Percentiles rank a stretch among this genome's conserved stretches.
Evolutionary conservation across 148 eudicot genomes (phyloP).

Genomic region (Pharnaceum exiguum): DNA sequence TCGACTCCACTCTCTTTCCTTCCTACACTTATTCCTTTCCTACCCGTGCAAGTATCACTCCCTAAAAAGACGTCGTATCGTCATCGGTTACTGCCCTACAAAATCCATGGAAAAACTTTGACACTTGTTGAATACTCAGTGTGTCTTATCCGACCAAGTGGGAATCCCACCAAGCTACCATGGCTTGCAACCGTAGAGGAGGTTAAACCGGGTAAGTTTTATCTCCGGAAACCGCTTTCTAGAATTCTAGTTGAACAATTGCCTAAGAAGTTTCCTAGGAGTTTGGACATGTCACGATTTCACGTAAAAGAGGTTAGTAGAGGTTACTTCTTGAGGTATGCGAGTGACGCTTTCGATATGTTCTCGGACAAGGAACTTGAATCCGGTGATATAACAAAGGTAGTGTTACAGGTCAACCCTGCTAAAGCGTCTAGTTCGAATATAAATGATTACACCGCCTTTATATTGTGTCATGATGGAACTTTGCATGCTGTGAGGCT

Average conservation of each 20-base stretch:
- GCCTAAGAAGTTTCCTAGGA: neutral
- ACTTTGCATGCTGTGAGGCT: no score
- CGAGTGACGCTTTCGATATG: no score
- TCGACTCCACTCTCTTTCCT: neutral
- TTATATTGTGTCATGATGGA: no score
- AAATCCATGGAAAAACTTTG: no score
- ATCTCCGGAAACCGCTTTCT: neutral
- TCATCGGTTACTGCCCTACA: no score
- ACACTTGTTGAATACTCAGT: no score
- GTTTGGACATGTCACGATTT: neutral
- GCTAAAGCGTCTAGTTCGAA: no score
- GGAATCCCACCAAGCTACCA: neutral
- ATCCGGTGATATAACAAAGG: no score
- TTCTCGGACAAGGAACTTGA: no score
- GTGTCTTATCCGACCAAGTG: conserved; percentile 5
- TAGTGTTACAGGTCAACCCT: no score
- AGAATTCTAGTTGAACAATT: neutral
- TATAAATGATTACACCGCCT: no score
- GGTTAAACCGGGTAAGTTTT: neutral
- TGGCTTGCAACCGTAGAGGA: conserved; percentile 8
- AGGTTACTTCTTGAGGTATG: neutral
- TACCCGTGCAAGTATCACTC: neutral
- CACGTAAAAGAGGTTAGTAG: neutral
- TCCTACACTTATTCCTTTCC: neutral
- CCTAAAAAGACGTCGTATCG: neutral